A percentile compares a stretch with the other conserved stretches of the same genome.
phyloP scores from a whole-genome alignment of 768 basidiomycete genomes.

The Hericium erinaceus region DNA sequence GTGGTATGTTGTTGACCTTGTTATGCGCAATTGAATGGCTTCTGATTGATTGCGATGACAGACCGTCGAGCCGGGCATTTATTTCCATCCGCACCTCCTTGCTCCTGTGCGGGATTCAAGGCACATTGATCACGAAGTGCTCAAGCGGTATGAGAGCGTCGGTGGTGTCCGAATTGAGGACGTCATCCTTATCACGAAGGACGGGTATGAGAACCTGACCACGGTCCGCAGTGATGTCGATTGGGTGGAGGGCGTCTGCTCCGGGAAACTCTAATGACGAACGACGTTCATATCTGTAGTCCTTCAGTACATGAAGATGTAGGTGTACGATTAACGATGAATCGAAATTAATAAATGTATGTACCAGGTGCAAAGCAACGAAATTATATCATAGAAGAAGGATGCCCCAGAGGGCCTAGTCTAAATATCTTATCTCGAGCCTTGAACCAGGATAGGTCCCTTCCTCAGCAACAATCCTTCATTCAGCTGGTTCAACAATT shows the following conservation, averaged over 20 bases:
- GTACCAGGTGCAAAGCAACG: no score
- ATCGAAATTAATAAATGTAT: no score
- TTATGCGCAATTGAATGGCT: not conserved
- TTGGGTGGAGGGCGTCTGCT: slow-evolving; percentile 78
- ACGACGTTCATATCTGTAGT: not conserved
- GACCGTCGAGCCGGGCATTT: slow-evolving; percentile 89
- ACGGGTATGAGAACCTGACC: slow-evolving; percentile 78
- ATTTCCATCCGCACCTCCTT: slow-evolving; percentile 78
- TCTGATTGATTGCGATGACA: slow-evolving; percentile 20
- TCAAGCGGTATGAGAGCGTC: slow-evolving; percentile 66
- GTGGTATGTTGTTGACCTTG: slow-evolving; percentile 43
- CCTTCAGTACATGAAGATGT: no score
- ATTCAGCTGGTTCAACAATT: not conserved
- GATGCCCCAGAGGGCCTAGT: no score
- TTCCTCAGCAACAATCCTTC: not conserved
- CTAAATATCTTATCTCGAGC: no score
- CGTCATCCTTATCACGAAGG: slow-evolving; percentile 67
- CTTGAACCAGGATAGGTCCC: not conserved
- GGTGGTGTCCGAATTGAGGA: slow-evolving; percentile 96
- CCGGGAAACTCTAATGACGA: slow-evolving; percentile 37
- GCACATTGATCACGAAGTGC: slow-evolving; percentile 59
- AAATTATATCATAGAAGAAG: no score
- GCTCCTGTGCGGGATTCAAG: slow-evolving; percentile 50
- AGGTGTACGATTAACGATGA: no score
- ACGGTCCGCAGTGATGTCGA: slow-evolving; percentile 73